A percentile compares a stretch with the other conserved stretches of the same genome.
phyloP scores from a whole-genome alignment of 306 rosid species.

The Dryas alaskensis region DNA sequence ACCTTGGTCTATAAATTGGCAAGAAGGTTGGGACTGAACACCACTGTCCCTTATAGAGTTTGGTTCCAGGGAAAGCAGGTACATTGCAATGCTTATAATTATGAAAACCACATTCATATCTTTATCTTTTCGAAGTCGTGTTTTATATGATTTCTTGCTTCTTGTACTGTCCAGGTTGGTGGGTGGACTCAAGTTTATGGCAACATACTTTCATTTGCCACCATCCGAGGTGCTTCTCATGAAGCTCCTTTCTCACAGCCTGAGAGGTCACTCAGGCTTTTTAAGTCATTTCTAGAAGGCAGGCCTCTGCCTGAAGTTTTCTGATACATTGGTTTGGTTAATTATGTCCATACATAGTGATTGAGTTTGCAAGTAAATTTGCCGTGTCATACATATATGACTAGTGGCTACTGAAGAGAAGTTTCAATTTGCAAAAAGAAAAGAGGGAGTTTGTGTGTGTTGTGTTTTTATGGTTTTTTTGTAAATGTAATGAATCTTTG shows the following conservation, averaged over 20 bases:
- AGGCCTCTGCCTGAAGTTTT: slow-evolving; percentile 33
- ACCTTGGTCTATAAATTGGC: slow-evolving; percentile 25
- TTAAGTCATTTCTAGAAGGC: slow-evolving; percentile 34
- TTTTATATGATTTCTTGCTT: not conserved
- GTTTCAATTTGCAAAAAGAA: not conserved
- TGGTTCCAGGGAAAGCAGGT: slow-evolving; percentile 39
- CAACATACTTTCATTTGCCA: slow-evolving; percentile 32
- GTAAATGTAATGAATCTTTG: not conserved
- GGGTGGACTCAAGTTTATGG: slow-evolving; percentile 49
- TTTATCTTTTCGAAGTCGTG: not conserved
- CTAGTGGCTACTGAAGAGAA: not conserved
- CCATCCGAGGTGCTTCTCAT: slow-evolving; percentile 43
- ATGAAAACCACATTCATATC: not conserved
- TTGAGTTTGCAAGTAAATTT: not conserved
- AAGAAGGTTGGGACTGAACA: slow-evolving; percentile 16
- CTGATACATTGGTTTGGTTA: not conserved
- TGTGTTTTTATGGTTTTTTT: not conserved
- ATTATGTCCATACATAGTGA: not conserved
- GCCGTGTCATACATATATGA: not conserved
- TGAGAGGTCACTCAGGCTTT: slow-evolving; percentile 36
- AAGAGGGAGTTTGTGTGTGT: not conserved
- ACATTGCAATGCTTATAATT: not conserved
- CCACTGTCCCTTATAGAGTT: slow-evolving; percentile 34
- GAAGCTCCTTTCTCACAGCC: slow-evolving; percentile 44
- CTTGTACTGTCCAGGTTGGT: slow-evolving; percentile 27